Base-by-base conservation (phyloP, 1,284 basidiomycete species). In the Puccinia horiana region DNA sequence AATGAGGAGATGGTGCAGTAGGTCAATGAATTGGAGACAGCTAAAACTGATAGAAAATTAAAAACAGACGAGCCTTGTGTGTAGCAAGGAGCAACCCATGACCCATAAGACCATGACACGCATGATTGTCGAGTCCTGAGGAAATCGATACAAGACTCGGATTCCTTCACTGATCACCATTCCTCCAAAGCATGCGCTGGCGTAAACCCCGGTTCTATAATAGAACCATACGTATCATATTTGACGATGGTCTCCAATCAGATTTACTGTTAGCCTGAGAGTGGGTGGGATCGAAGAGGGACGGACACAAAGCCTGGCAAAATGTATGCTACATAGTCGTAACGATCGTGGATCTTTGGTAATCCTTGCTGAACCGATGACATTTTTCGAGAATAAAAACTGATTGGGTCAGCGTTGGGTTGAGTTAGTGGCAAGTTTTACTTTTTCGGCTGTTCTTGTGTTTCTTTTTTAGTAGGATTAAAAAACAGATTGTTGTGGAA, bases 111-210 rank as follows among this genome's bases (percentile, higher is more conserved):
- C 72, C 70, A 65, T 35, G 8, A 42, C 26, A 40, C 61, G 54
- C 26, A 67, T 58, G 52, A 61, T 52, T 49, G 11, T 44, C n/a
- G 54, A 52, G 37, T 81, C 79, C 42, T 81, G 54, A 35, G 79
- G 79, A 72, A 73, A 81, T 26, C 79, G 79, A 56, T 81, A 75
- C 29, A 81, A 42, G n/a, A 81, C 79, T 49, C 79, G 56, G n/a
- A 81, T 56, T 23, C 56, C 69, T 42, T 81, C 79, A 26, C 56
- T 67, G 26, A 81, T 67, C 12, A 81, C 79, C 79, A 81, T 75
- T 52, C 79, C 79, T 18, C 78, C 69, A 58, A 80, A 56, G 49
- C 78, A 80, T 32, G 67, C 78, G 69, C 69, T 73, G 35, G 69
- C 67, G 29, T 80, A 80, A 20, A 35, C 54, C 40, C 78, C 78